Percentiles rank a stretch among this genome's conserved stretches.
These are phyloP conservation scores for Calonectria pseudoturangicola DNA, from an alignment of 2,329 filamentous ascomycete genomes.

Conservation along the genomic window DNA sequence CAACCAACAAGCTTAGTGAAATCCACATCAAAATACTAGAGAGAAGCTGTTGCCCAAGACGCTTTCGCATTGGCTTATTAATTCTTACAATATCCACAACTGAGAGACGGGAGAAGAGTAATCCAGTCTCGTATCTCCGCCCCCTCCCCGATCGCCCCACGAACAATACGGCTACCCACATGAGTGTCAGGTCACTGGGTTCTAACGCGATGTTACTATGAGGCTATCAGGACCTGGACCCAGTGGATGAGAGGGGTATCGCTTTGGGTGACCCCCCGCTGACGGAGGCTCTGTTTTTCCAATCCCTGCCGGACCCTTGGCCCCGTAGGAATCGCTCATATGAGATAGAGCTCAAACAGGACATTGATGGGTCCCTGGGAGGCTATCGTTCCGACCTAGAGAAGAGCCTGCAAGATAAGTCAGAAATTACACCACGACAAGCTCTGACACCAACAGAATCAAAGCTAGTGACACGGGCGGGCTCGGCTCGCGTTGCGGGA, in stretches of 20 bases:
- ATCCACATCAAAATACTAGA: not conserved
- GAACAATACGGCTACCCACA: slow-evolving; percentile 51
- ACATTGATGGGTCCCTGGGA: slow-evolving; percentile 1
- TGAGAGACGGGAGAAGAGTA: not conserved
- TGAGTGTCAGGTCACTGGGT: slow-evolving; percentile 53
- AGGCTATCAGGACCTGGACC: slow-evolving; percentile 22
- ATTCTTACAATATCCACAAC: not conserved
- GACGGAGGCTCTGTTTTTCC: slow-evolving; percentile 29
- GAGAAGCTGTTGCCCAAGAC: too few relatives aligned
- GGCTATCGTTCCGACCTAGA: not conserved
- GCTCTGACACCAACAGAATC: not conserved
- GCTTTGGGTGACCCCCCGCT: slow-evolving; percentile 21
- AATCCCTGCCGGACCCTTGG: slow-evolving; percentile 33
- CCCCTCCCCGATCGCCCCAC: slow-evolving; percentile 23
- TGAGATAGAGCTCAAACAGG: slow-evolving; percentile 30
- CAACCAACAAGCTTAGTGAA: not conserved
- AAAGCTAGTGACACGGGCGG: slow-evolving; percentile 24
- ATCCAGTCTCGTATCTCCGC: slow-evolving; percentile 4
- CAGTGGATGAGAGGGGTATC: slow-evolving; percentile 22
- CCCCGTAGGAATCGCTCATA: slow-evolving; percentile 16
- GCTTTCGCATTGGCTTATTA: too few relatives aligned
- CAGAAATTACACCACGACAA: slow-evolving; percentile 8
- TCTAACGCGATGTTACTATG: slow-evolving; percentile 27
- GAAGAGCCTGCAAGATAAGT: not conserved
- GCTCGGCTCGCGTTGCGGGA: slow-evolving; percentile 40